Conservation (phyloP, 345 rosid species). For the Salix viminalis region DNA sequence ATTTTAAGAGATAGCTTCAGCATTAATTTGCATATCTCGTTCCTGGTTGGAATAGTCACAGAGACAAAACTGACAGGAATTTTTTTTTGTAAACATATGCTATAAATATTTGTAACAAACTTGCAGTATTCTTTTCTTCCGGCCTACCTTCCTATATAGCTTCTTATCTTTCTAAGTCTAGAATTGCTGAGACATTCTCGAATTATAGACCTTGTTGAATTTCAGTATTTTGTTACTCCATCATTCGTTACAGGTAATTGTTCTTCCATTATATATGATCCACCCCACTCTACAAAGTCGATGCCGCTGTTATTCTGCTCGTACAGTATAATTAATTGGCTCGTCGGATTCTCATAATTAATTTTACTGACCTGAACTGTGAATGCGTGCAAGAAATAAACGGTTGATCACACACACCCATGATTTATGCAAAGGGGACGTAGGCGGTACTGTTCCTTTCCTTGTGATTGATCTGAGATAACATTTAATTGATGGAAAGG, state of each 20-base stretch:
- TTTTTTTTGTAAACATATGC: background rate
- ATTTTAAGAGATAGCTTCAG: background rate
- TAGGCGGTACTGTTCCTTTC: conserved; percentile 1
- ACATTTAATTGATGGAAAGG: background rate
- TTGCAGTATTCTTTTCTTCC: background rate
- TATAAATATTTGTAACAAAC: background rate
- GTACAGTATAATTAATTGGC: background rate
- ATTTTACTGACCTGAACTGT: background rate
- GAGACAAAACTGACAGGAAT: background rate
- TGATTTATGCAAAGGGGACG: conserved; percentile 9
- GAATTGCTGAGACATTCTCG: background rate
- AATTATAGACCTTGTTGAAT: background rate
- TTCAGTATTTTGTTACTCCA: background rate
- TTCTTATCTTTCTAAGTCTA: background rate
- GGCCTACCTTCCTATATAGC: background rate
- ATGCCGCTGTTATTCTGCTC: background rate
- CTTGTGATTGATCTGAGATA: conserved; percentile 3
- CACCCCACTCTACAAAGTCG: background rate
- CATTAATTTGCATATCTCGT: background rate
- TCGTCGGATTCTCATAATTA: background rate
- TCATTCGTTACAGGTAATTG: background rate
- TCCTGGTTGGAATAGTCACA: background rate
- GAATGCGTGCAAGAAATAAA: conserved; percentile 8
- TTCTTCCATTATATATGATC: background rate
- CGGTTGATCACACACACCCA: background rate